These are phyloP conservation scores for Aspergillus sp. DNA, from an alignment of 2,329 filamentous ascomycete species.

Conservation along the genomic window DNA sequence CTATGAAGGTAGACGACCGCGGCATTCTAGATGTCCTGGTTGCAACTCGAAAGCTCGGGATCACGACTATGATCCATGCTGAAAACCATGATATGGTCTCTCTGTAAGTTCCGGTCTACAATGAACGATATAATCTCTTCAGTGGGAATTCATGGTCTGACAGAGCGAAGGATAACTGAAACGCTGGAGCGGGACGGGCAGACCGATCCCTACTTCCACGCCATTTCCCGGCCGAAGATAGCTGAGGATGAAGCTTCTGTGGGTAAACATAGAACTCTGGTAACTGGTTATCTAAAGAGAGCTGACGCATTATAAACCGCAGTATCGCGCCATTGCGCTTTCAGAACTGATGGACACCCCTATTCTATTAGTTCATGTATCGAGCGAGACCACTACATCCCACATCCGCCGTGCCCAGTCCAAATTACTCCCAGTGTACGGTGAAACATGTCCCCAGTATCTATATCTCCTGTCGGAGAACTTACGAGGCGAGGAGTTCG, in stretches of 20 bases:
- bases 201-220: constrained; percentile 42
- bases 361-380: constrained; percentile 54
- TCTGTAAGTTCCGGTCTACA: not conserved
- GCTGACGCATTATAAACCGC: too few relatives aligned
- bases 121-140: too few relatives aligned
- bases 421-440: constrained; percentile 52
- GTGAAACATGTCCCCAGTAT: constrained; percentile 61
- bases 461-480: constrained; percentile 54
- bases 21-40: constrained; percentile 47
- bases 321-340: constrained; percentile 46
- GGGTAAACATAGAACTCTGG: constrained; percentile 12
- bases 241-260: constrained; percentile 49
- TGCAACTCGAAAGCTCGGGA: constrained; percentile 39
- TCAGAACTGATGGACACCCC: constrained; percentile 51
- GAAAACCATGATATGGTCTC: constrained; percentile 46
- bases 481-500: constrained; percentile 40
- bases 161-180: too few relatives aligned
- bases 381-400: not conserved
- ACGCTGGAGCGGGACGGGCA: too few relatives aligned
- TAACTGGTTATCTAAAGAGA: too few relatives aligned
- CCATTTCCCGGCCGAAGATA: constrained; percentile 40
- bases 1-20: constrained; percentile 41
- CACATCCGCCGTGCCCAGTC: not conserved
- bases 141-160: too few relatives aligned
- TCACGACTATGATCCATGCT: constrained; percentile 52